phyloP scores from a whole-genome alignment of 495 filamentous ascomycete species.

The Sabuloglossum arenarium region DNA sequence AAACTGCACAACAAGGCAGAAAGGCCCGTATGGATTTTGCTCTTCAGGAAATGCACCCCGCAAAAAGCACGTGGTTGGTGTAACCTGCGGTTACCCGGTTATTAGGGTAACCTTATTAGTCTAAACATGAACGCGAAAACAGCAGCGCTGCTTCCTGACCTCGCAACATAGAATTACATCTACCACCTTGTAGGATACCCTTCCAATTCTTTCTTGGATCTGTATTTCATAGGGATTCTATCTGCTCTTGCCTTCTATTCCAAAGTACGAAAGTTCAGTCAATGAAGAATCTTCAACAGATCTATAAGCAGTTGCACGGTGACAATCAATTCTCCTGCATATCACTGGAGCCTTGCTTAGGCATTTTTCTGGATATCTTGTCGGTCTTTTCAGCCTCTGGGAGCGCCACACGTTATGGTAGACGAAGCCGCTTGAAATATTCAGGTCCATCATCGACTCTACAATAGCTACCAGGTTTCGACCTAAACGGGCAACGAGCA shows the following conservation, averaged over 20 bases:
- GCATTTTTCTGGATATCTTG: neutral
- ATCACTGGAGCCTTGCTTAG: neutral
- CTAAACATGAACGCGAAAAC: neutral
- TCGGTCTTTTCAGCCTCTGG: neutral
- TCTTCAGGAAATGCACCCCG: neutral
- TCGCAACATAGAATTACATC: neutral
- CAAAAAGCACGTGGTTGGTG: neutral
- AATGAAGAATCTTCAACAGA: neutral
- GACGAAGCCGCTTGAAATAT: neutral
- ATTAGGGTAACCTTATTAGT: neutral
- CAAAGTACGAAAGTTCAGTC: neutral
- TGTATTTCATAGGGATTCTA: neutral
- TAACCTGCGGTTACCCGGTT: neutral
- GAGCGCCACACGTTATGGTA: neutral
- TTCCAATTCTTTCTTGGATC: neutral
- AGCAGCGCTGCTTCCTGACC: neutral
- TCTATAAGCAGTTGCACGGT: neutral
- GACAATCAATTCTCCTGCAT: neutral
- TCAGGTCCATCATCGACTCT: neutral
- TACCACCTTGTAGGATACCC: too few relatives aligned
- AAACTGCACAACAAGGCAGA: too few relatives aligned
- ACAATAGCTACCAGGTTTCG: neutral
- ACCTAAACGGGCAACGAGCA: neutral
- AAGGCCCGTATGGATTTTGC: slow-evolving; percentile 6
- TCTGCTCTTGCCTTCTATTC: neutral